A percentile compares a stretch with the other conserved stretches of the same genome.
These are phyloP conservation scores for Pleurozium schreberi DNA, from an alignment of 225 moss, liverwort and hornwort genomes.

Conservation along the genomic window DNA sequence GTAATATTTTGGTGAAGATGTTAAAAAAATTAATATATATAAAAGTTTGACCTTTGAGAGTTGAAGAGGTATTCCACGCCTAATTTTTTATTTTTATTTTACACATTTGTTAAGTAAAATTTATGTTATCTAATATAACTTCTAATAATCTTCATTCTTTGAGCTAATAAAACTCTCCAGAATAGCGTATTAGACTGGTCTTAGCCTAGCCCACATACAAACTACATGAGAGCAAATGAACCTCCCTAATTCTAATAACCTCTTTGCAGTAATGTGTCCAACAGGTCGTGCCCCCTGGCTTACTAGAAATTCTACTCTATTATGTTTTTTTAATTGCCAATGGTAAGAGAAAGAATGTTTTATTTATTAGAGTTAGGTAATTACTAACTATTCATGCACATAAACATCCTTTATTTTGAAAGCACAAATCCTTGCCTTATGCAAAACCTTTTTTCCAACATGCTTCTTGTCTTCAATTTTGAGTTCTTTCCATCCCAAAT, in stretches of 20 bases:
- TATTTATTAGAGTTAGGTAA: background rate
- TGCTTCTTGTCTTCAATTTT: fast-evolving
- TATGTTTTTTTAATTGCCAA: too few species aligned
- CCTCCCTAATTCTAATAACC: too few species aligned
- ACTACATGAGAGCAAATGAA: too few species aligned
- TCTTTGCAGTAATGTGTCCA: too few species aligned
- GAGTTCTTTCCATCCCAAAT: fast-evolving
- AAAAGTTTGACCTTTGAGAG: background rate
- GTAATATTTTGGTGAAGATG: background rate
- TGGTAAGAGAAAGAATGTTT: background rate
- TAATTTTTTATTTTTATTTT: too few species aligned
- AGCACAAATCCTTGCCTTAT: fast-evolving
- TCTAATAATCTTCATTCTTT: too few species aligned
- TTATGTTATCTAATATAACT: too few species aligned
- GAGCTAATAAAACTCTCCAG: too few species aligned
- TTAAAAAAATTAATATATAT: background rate
- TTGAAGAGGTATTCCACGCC: background rate
- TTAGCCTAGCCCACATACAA: too few species aligned
- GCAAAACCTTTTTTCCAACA: background rate
- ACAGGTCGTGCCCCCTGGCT: too few species aligned
- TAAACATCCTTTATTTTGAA: background rate
- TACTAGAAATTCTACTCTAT: background rate
- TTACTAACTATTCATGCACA: background rate
- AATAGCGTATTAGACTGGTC: too few species aligned
- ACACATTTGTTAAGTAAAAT: too few species aligned